Evolutionary conservation across 805 yeast genomes (phyloP).

Genomic region (Candida loeiensis): DNA sequence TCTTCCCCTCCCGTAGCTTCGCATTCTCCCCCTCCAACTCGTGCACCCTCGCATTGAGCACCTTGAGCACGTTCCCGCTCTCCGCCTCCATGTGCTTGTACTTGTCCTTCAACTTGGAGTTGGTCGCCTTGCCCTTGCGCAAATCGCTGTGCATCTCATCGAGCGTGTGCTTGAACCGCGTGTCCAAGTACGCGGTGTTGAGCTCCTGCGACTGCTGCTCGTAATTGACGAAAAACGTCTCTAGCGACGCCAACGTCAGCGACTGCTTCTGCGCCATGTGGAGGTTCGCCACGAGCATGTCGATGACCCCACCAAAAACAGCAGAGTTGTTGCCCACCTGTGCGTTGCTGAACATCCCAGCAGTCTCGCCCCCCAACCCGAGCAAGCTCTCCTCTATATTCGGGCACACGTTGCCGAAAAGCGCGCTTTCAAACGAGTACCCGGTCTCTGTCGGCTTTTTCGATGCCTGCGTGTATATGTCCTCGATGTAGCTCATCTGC

Average conservation of each 20-base stretch:
- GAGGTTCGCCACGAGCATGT: slow-evolving; percentile 51
- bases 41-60: slow-evolving; percentile 5
- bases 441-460: slow-evolving; percentile 8
- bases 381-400: slow-evolving; percentile 48
- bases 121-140: slow-evolving; percentile 13
- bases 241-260: slow-evolving; percentile 51
- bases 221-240: slow-evolving; percentile 52
- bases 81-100: slow-evolving; percentile 12
- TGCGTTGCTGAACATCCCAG: slow-evolving; percentile 58
- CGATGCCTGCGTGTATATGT: slow-evolving; percentile 17
- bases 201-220: slow-evolving; percentile 24
- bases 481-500: slow-evolving; percentile 36
- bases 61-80: slow-evolving; percentile 2
- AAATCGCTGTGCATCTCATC: slow-evolving; percentile 15
- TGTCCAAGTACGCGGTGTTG: slow-evolving; percentile 23
- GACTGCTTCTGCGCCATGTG: slow-evolving; percentile 58
- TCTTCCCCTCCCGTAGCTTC: not conserved
- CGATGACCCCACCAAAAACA: slow-evolving; percentile 53
- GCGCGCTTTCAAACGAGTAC: slow-evolving; percentile 48
- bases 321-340: slow-evolving; percentile 58
- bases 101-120: slow-evolving; percentile 16
- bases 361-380: slow-evolving; percentile 45
- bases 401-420: slow-evolving; percentile 58
- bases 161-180: slow-evolving; percentile 15
- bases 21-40: slow-evolving; percentile 11